Evolutionary conservation across 805 yeast species (phyloP).

Genomic region (Ascoidea rubescens): DNA sequence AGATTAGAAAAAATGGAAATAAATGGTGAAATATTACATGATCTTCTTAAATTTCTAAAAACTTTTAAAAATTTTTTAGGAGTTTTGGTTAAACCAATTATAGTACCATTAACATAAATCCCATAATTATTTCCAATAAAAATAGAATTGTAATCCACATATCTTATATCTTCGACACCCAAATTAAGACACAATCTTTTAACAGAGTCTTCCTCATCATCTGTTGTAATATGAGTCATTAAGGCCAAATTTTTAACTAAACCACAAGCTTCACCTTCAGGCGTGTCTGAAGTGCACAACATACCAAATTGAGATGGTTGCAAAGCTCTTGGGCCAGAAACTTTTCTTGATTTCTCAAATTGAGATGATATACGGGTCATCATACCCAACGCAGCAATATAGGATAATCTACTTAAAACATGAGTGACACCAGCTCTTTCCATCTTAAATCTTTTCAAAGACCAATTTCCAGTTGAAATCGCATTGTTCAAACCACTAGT

Average conservation of each 20-base stretch:
- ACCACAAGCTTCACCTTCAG: constrained; percentile 99
- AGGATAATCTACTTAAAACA: constrained; percentile 80
- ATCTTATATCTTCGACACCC: constrained; percentile 80
- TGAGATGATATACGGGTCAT: constrained; percentile 99
- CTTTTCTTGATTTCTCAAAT: constrained; percentile 94
- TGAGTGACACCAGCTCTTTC: constrained; percentile 99
- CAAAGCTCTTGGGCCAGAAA: constrained; percentile 95
- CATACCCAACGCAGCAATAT: constrained; percentile 95
- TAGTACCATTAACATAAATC: constrained; percentile 85
- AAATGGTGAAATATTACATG: constrained; percentile 78
- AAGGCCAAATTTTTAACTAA: constrained; percentile 91
- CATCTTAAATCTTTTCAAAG: constrained; percentile 96
- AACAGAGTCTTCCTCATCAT: constrained; percentile 90
- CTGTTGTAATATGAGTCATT: constrained; percentile 98
- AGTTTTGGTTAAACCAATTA: constrained; percentile 78
- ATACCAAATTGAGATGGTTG: constrained; percentile 99
- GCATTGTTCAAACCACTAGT: constrained; percentile 93
- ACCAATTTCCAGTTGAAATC: constrained; percentile 98
- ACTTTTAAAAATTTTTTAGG: constrained; percentile 70
- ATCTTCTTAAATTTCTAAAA: constrained; percentile 71
- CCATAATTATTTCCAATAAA: constrained; percentile 73
- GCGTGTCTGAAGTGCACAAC: constrained; percentile 97
- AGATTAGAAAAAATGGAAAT: constrained; percentile 81
- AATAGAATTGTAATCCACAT: constrained; percentile 70
- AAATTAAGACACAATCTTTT: constrained; percentile 59